Base-by-base conservation (phyloP, 2,329 filamentous ascomycete species). In the Sarocladiaceae sp. region DNA sequence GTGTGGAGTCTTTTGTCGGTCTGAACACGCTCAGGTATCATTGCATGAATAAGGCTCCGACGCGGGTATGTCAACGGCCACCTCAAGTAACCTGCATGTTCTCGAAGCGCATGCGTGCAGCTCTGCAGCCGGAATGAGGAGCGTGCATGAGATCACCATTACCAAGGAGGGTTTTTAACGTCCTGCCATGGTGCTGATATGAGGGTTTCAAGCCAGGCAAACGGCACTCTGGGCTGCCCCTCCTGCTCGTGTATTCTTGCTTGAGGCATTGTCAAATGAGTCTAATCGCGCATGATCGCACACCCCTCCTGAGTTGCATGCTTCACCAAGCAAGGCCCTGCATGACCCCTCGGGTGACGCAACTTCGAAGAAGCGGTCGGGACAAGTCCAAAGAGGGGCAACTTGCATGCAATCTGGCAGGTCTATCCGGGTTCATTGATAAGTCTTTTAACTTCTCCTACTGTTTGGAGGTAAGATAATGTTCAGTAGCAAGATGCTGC, bases 31-130 rank as follows among this genome's bases (percentile, higher is more conserved):
- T 41, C 24, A 41, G 37, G 37, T 41, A 41, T 41, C 37, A 41
- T 41, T 41, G 37, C 37, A 41, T 41, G 24, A 41, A 16, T 29
- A 41, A 41, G 37, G 37, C 37, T 41, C 37, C 37, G 34, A 39
- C 18, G 34, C 34, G 18, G n/a, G n/a, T n/a, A n/a, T n/a, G n/a
- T n/a, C n/a, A n/a, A n/a, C n/a, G n/a, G n/a, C n/a, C n/a, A n/a
- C n/a, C n/a, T n/a, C n/a, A n/a, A n/a, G n/a, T n/a, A n/a, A n/a
- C n/a, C n/a, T n/a, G n/a, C n/a, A n/a, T n/a, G n/a, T n/a, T n/a
- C n/a, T n/a, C n/a, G n/a, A n/a, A n/a, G n/a, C n/a, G n/a, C n/a
- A n/a, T n/a, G n/a, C n/a, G n/a, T n/a, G n/a, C n/a, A n/a, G n/a
- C n/a, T n/a, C n/a, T n/a, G n/a, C n/a, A 41, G 26, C 23, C 37